A percentile compares a stretch with the other conserved stretches of the same genome.
Evolutionary conservation across 2,329 filamentous ascomycete genomes (phyloP).

Genomic region (Arthroderma uncinatum): DNA sequence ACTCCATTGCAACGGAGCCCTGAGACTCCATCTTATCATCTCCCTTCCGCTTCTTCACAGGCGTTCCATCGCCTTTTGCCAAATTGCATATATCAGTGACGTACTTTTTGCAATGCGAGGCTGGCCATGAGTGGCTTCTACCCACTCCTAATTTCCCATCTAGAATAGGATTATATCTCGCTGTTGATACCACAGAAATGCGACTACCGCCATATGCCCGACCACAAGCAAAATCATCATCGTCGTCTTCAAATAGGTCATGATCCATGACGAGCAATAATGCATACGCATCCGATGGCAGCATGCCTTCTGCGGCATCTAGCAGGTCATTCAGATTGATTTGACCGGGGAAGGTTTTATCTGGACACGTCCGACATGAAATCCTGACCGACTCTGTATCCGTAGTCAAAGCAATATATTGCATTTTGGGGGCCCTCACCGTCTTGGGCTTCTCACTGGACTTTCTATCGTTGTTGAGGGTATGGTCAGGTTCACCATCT

Average conservation of each 20-base stretch:
- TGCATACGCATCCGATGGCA: constrained; percentile 50
- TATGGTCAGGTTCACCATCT: constrained; percentile 11
- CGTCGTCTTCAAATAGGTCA: constrained; percentile 55
- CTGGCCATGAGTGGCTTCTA: constrained; percentile 50
- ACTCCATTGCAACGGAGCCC: background rate
- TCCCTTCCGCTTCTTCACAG: background rate
- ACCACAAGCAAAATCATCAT: constrained; percentile 57
- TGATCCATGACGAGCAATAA: constrained; percentile 47
- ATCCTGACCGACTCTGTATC: constrained; percentile 38
- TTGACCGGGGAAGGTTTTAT: constrained; percentile 34
- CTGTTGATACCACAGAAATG: constrained; percentile 50
- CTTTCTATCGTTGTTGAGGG: background rate
- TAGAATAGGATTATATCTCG: constrained; percentile 48
- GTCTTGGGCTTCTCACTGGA: background rate
- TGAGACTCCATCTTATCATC: background rate
- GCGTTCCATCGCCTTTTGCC: background rate
- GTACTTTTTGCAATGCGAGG: constrained; percentile 48
- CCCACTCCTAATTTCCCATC: constrained; percentile 33
- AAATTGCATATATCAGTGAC: constrained; percentile 5
- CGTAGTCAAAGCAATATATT: constrained; percentile 37
- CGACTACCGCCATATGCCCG: constrained; percentile 54
- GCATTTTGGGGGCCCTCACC: background rate
- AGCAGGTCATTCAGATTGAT: constrained; percentile 52
- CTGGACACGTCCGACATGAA: constrained; percentile 39
- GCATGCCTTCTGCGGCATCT: constrained; percentile 43